These are phyloP conservation scores for Parathielavia appendiculata DNA, from an alignment of 495 filamentous ascomycete species.

Conservation along the genomic window DNA sequence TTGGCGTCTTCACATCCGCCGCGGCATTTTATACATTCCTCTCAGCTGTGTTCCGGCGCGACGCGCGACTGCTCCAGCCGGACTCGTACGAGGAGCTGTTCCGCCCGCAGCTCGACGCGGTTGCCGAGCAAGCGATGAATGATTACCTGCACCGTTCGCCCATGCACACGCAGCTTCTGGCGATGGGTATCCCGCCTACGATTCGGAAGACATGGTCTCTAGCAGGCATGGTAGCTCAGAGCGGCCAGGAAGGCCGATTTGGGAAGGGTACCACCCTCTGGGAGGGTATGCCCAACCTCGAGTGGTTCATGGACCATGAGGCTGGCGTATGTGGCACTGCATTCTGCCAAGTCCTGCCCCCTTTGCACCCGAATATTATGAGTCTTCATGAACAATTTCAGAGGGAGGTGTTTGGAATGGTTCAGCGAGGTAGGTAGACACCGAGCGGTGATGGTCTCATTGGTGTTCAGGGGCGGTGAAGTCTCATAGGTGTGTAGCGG, in stretches of 20 bases:
- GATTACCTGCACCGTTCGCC: constrained; percentile 11
- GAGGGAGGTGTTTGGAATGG: constrained; percentile 12
- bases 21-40: constrained; percentile 16
- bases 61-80: neutral
- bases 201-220: constrained; percentile 16
- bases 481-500: too few species aligned
- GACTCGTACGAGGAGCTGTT: constrained; percentile 16
- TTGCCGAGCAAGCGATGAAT: constrained; percentile 11
- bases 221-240: constrained; percentile 10
- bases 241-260: constrained; percentile 10
- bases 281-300: constrained; percentile 12
- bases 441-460: too few species aligned
- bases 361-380: constrained; percentile 12
- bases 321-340: constrained; percentile 12
- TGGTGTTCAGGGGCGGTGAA: too few species aligned
- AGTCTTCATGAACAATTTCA: constrained; percentile 13
- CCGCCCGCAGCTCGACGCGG: constrained; percentile 17
- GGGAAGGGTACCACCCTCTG: constrained; percentile 12
- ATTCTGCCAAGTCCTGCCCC: constrained; percentile 14
- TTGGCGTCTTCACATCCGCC: constrained; percentile 8
- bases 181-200: constrained; percentile 5
- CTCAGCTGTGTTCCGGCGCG: constrained; percentile 15
- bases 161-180: constrained; percentile 9
- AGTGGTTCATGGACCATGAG: constrained; percentile 18
- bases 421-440: too few species aligned